Evolutionary conservation across 805 yeast genomes (phyloP).

Genomic region (Ogataea saltuana): DNA sequence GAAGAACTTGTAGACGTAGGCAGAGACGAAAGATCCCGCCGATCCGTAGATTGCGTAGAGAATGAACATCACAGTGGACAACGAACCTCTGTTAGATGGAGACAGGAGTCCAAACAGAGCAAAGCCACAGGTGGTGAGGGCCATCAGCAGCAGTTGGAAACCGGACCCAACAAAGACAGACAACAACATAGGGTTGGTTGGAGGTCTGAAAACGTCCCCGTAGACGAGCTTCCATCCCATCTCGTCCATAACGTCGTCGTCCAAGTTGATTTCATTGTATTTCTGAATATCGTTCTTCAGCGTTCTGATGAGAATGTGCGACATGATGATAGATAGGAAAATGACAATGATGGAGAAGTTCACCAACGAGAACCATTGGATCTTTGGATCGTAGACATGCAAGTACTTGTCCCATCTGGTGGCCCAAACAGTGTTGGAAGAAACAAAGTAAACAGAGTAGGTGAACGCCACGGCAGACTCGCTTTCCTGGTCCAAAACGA

Average conservation of each 20-base stretch:
- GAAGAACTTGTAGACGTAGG: slow-evolving; percentile 81
- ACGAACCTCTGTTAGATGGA: slow-evolving; percentile 92
- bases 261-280: slow-evolving; percentile 86
- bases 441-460: slow-evolving; percentile 76
- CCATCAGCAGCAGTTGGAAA: slow-evolving; percentile 76
- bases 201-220: slow-evolving; percentile 93
- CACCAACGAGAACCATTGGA: slow-evolving; percentile 93
- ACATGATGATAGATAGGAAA: slow-evolving; percentile 73
- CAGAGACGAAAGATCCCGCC: slow-evolving; percentile 85
- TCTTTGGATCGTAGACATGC: slow-evolving; percentile 86
- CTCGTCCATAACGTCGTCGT: slow-evolving; percentile 86
- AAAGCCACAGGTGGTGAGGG: slow-evolving; percentile 67
- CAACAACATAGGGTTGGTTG: slow-evolving; percentile 64
- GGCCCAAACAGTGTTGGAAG: slow-evolving; percentile 85
- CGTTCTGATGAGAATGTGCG: slow-evolving; percentile 75
- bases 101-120: slow-evolving; percentile 89
- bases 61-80: slow-evolving; percentile 86
- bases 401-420: slow-evolving; percentile 98
- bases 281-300: slow-evolving; percentile 81
- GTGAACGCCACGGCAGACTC: slow-evolving; percentile 70
- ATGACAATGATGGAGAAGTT: slow-evolving; percentile 83
- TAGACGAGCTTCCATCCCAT: slow-evolving; percentile 96
- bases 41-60: slow-evolving; percentile 79
- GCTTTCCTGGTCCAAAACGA: slow-evolving; percentile 48
- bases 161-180: slow-evolving; percentile 90